Conservation (phyloP, 1,284 basidiomycete species). For the Hemileia vastatrix region DNA sequence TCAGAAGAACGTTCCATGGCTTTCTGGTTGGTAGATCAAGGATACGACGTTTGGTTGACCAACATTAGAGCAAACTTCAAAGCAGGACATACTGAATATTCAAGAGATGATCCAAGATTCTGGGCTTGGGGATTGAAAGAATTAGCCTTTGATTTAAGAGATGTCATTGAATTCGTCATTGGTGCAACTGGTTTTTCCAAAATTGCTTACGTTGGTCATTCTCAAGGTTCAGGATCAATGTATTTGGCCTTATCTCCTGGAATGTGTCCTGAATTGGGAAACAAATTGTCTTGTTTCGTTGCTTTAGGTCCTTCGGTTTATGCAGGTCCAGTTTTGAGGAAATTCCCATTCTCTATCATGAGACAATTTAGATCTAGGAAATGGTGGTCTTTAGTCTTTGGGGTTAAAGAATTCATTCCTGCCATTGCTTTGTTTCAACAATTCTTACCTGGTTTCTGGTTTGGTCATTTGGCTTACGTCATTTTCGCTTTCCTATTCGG, state of each 20-base stretch:
- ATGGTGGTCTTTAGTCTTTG: conserved; percentile 41
- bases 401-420: conserved; percentile 40
- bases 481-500: too few relatives aligned
- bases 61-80: conserved; percentile 42
- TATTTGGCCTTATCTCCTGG: conserved; percentile 40
- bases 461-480: too few relatives aligned
- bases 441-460: too few relatives aligned
- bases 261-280: conserved; percentile 37
- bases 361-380: conserved; percentile 36
- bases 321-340: conserved; percentile 39
- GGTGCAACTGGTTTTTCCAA: conserved; percentile 34
- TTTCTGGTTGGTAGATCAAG: conserved; percentile 44
- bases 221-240: conserved; percentile 42
- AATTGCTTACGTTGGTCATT: conserved; percentile 41
- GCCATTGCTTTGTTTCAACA: conserved; percentile 35
- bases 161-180: conserved; percentile 40
- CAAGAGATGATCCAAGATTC: conserved; percentile 40
- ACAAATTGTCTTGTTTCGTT: conserved; percentile 38
- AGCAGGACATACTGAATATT: conserved; percentile 39
- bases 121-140: conserved; percentile 44
- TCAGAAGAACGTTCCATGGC: conserved; percentile 41
- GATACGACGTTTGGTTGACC: conserved; percentile 43
- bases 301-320: conserved; percentile 42
- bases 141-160: conserved; percentile 38
- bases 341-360: conserved; percentile 40